Base-by-base conservation (phyloP, 495 filamentous ascomycete genomes). In the Mytilinidion resinicola region DNA sequence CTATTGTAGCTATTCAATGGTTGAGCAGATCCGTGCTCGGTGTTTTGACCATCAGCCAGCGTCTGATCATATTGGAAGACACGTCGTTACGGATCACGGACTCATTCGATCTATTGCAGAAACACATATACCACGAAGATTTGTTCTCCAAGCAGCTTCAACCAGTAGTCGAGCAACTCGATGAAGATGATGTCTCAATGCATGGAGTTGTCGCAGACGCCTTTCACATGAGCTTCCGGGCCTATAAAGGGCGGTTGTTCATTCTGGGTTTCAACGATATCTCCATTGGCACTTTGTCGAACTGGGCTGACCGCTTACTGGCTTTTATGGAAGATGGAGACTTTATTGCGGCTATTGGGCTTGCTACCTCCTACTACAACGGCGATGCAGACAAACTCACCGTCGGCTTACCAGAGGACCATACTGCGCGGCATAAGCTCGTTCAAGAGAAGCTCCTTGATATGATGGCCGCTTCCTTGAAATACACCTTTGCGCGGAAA, bases 231-330 rank as follows among this genome's bases (percentile, higher is more conserved):
- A 96, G 95, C 69, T 91, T 97, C 70, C 89, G 88, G 59, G 82
- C 89, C 4, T 96, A 96, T 71, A 98, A 97, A 72, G 91, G 95
- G 14, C 84, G 93, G 11, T 76, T 96, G 43, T 98, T 97, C 67
- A 76, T 97, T 11, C 77, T 98, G 19, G 92, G 92, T 41, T 89
- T 88, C 74, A 90, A 88, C 68, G 93, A 97, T 65, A 73, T 96
- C 9, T 87, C 89, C 2, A 84, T 97, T 48, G 93, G 93, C 19
- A 86, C 84, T 35, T 73, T 98, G 46, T 96, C 95, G 11, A 97
- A 97, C 65, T 98, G 93, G 93, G 93, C 93, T n/a, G 93, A 98
- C 73, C 80, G 93, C 59, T 76, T 98, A n/a, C 82, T 96, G 53
- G 91, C 92, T 0, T 76, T 96, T 56, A 95, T 98, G 90, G 91